phyloP scores from a whole-genome alignment of 768 basidiomycete species.

The Tricholoma hemisulphureum region DNA sequence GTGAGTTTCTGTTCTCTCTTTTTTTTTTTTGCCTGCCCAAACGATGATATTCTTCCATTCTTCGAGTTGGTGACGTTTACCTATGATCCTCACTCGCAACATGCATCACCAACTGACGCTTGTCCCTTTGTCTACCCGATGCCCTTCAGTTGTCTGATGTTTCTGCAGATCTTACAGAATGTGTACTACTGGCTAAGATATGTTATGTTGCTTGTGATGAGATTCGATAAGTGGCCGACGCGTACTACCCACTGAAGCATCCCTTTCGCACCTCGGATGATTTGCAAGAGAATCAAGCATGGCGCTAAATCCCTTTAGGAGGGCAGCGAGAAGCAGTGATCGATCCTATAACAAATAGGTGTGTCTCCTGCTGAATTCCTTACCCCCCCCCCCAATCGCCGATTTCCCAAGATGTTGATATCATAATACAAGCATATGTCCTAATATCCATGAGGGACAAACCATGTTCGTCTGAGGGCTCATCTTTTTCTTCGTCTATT shows the following conservation, averaged over 20 bases:
- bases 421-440: conserved; percentile 74
- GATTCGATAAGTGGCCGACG: conserved; percentile 38
- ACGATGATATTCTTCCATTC: conserved; percentile 71
- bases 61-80: conserved; percentile 68
- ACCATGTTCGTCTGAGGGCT: conserved; percentile 48
- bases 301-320: neutral
- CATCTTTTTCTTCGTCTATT: neutral
- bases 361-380: conserved; percentile 5
- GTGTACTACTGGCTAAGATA: conserved; percentile 10
- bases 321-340: neutral
- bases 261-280: neutral
- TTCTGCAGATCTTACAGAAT: conserved; percentile 3
- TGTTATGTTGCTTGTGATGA: conserved; percentile 27
- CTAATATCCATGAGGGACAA: conserved; percentile 59
- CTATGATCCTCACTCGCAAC: conserved; percentile 71
- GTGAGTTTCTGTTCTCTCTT: conserved; percentile 30
- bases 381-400: conserved; percentile 1
- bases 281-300: conserved; percentile 1
- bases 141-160: conserved; percentile 6
- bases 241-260: conserved; percentile 43
- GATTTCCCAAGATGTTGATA: conserved; percentile 47
- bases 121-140: conserved; percentile 13
- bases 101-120: conserved; percentile 70
- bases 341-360: conserved; percentile 7
- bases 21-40: conserved; percentile 12